Percentiles rank a stretch among this genome's conserved stretches.
phyloP scores from a whole-genome alignment of 306 rosid species.

The Quercus parvula region DNA sequence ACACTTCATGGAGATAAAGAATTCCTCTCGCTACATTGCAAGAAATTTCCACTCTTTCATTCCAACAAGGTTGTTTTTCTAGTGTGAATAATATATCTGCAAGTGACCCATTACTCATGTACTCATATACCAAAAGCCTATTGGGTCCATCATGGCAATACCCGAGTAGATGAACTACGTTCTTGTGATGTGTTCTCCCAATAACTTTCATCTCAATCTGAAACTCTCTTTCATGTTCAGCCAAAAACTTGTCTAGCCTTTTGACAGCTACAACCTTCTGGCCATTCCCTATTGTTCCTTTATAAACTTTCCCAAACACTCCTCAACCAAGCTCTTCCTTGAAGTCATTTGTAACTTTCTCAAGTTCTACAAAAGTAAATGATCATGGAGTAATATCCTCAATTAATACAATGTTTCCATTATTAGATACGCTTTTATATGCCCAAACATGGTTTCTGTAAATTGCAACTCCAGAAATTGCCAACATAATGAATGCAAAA shows the following conservation, averaged over 20 bases:
- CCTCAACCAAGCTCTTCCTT: no score
- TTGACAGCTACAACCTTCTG: slow-evolving; percentile 9
- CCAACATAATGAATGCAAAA: background rate
- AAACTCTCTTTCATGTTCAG: no score
- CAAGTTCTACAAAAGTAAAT: background rate
- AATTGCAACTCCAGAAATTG: no score
- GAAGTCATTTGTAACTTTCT: no score
- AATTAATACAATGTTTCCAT: slow-evolving; percentile 2
- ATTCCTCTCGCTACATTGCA: background rate
- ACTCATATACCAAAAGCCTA: slow-evolving; percentile 26
- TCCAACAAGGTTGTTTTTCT: slow-evolving; percentile 9
- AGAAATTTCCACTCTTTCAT: slow-evolving; percentile 5
- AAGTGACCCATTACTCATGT: slow-evolving; percentile 29
- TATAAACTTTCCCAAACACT: slow-evolving; percentile 17
- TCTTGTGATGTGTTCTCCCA: no score
- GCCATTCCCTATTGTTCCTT: background rate
- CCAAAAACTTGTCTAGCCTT: no score
- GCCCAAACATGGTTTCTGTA: background rate
- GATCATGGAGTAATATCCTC: background rate
- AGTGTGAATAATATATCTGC: slow-evolving; percentile 23
- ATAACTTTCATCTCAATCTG: no score
- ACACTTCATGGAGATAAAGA: no score
- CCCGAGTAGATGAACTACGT: no score
- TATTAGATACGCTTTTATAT: background rate
- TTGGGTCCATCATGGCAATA: slow-evolving; percentile 4